These are phyloP conservation scores for Silene coronaria DNA, from an alignment of 179 eudicot species.

Conservation along the genomic window DNA sequence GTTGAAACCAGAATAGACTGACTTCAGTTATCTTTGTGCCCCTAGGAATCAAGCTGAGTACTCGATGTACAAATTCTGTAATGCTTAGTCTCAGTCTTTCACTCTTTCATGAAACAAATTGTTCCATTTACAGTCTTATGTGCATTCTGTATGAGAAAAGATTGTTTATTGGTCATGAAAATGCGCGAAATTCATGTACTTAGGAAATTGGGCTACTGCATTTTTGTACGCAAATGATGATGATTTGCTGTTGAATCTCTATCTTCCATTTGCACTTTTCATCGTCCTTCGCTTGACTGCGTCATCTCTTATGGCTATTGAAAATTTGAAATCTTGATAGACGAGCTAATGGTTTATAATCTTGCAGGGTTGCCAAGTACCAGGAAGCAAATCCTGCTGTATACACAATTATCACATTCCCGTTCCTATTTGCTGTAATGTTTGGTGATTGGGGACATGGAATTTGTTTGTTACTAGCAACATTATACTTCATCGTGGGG, in stretches of 20 bases:
- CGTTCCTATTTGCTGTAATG: constrained; percentile 97
- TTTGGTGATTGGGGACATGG: constrained; percentile 99
- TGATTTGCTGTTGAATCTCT: not conserved
- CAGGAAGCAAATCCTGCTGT: constrained; percentile 98
- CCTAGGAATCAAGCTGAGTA: not conserved
- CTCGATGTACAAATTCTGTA: not conserved
- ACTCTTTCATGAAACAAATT: not conserved
- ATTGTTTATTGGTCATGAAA: not conserved
- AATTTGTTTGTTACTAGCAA: constrained; percentile 75
- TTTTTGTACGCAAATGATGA: not conserved
- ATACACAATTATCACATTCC: constrained; percentile 77
- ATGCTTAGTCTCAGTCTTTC: not conserved
- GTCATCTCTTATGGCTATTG: not conserved
- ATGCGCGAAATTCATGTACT: not conserved
- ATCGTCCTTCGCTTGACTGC: not conserved
- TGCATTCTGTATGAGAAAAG: not conserved
- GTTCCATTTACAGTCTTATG: not conserved
- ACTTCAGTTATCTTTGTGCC: not conserved
- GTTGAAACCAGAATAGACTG: not conserved
- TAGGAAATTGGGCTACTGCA: not conserved
- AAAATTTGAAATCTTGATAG: not conserved
- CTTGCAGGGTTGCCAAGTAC: constrained; percentile 79
- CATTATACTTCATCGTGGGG: constrained; percentile 66
- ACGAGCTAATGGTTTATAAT: not conserved
- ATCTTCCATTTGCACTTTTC: not conserved